Evolutionary conservation across 306 rosid species (phyloP).

Genomic region (Pyrus betulifolia): DNA sequence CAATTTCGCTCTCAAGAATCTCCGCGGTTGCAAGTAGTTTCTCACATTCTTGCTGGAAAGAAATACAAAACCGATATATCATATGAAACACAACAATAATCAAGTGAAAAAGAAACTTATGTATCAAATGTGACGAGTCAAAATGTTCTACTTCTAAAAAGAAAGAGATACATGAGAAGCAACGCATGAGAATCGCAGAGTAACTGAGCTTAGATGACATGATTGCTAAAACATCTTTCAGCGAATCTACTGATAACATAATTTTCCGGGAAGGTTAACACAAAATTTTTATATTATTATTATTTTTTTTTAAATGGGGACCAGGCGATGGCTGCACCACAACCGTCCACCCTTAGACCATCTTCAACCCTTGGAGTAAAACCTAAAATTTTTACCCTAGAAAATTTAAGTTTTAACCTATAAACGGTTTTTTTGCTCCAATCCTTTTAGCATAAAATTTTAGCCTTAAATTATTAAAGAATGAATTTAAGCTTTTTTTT

Average conservation of each 20-base stretch:
- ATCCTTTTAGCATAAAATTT: no score
- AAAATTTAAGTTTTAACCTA: no score
- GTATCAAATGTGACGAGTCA: background rate
- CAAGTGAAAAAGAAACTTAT: background rate
- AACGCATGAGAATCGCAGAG: background rate
- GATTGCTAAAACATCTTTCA: background rate
- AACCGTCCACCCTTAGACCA: no score
- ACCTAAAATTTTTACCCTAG: no score
- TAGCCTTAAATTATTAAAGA: no score
- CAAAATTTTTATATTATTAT: background rate
- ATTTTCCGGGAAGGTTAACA: background rate
- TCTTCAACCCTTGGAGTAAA: no score
- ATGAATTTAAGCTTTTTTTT: no score
- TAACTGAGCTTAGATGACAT: background rate
- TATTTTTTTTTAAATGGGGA: no score
- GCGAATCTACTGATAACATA: background rate
- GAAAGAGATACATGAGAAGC: background rate
- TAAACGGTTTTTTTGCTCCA: no score
- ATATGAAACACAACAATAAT: background rate
- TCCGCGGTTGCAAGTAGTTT: background rate
- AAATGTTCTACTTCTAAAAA: background rate
- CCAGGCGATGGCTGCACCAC: no score
- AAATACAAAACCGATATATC: background rate
- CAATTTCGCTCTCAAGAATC: constrained; percentile 1
- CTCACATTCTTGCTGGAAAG: constrained; percentile 29